Percentiles rank a stretch among this genome's conserved stretches.
Evolutionary conservation across 2,329 filamentous ascomycete genomes (phyloP).

Genomic region (Xylaria hypoxylon): DNA sequence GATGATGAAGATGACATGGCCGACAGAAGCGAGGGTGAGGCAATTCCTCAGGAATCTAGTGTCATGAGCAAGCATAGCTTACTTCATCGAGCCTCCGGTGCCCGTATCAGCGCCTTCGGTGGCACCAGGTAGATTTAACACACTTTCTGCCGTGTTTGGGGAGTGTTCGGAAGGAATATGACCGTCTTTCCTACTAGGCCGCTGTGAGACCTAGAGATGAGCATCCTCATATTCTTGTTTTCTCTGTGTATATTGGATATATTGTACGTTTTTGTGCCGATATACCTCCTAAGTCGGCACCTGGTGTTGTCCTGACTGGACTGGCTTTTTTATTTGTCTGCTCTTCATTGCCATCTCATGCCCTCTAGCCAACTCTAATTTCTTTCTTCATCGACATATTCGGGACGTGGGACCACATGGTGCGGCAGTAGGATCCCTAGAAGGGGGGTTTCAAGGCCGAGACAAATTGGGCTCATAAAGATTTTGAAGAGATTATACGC

Average conservation of each 20-base stretch:
- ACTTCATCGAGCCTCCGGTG: slow-evolving; percentile 71
- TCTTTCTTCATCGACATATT: slow-evolving; percentile 25
- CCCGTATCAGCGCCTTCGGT: slow-evolving; percentile 73
- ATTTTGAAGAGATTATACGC: slow-evolving; percentile 13
- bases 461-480: slow-evolving; percentile 17
- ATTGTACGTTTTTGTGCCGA: slow-evolving; percentile 34
- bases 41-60: slow-evolving; percentile 60
- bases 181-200: slow-evolving; percentile 4
- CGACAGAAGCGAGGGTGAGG: slow-evolving; percentile 64
- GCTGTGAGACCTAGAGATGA: slow-evolving; percentile 8
- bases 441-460: slow-evolving; percentile 25
- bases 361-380: slow-evolving; percentile 37
- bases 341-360: slow-evolving; percentile 29
- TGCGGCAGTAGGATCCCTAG: slow-evolving; percentile 22
- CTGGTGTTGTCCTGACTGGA: slow-evolving; percentile 37
- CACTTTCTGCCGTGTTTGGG: background rate
- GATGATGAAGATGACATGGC: slow-evolving; percentile 79
- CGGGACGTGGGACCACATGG: slow-evolving; percentile 20
- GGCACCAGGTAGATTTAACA: slow-evolving; percentile 58
- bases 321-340: slow-evolving; percentile 36
- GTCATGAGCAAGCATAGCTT: slow-evolving; percentile 70
- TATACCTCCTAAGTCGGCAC: slow-evolving; percentile 30
- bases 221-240: slow-evolving; percentile 16
- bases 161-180: slow-evolving; percentile 11
- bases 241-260: slow-evolving; percentile 40